Conservation (phyloP, 2,329 filamentous ascomycete genomes). For the Clonostachys solani region DNA sequence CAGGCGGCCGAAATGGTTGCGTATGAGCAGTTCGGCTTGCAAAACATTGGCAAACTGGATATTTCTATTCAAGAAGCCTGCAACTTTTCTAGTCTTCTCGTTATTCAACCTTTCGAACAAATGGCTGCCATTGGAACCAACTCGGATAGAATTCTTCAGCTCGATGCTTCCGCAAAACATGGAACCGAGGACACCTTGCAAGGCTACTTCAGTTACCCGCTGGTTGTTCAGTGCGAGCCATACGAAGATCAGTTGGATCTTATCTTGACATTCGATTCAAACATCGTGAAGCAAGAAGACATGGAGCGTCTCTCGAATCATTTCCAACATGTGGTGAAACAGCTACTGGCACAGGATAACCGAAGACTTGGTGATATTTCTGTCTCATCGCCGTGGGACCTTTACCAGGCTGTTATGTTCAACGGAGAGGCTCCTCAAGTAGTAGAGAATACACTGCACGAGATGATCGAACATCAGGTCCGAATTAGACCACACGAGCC, state of each 20-base stretch:
- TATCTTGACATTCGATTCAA: slow-evolving; percentile 1
- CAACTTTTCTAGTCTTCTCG: slow-evolving; percentile 9
- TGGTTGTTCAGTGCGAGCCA: slow-evolving; percentile 1
- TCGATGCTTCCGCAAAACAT: not conserved
- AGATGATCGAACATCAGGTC: not conserved
- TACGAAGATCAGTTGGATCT: slow-evolving; percentile 1
- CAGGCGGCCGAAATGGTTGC: slow-evolving; percentile 6
- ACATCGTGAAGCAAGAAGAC: not conserved
- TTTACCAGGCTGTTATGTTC: not conserved
- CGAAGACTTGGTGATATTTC: not conserved
- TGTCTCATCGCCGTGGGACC: not conserved
- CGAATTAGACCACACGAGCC: slow-evolving; percentile 15
- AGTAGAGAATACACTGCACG: not conserved
- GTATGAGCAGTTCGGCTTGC: slow-evolving; percentile 10
- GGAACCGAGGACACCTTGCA: not conserved
- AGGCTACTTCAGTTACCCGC: slow-evolving; percentile 2
- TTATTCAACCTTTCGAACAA: slow-evolving; percentile 5
- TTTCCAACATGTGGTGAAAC: slow-evolving; percentile 8
- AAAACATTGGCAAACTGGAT: slow-evolving; percentile 8
- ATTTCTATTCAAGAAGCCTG: slow-evolving; percentile 3
- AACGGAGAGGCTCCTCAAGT: not conserved
- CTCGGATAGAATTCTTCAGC: not conserved
- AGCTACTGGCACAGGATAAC: slow-evolving; percentile 6
- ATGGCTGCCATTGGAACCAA: not conserved
- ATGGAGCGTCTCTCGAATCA: slow-evolving; percentile 2